Evolutionary conservation across 768 basidiomycete genomes (phyloP), one percentile per base, ranked within the genome.

Genomic region (Psilocybe azurescens): DNA sequence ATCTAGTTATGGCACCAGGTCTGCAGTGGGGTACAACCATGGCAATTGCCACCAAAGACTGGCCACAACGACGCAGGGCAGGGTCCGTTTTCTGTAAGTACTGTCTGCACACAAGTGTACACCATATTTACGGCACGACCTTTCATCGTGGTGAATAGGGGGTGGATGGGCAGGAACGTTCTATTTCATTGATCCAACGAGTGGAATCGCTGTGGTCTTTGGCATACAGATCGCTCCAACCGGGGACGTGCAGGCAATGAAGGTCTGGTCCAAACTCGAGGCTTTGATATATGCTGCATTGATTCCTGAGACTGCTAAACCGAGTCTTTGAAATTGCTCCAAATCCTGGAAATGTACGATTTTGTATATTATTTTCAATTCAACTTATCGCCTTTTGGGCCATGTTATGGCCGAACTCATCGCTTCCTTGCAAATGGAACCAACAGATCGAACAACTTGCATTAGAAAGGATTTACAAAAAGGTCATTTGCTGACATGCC

Each of bases 11-110:
- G 51, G 48, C 41, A 5, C 58, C 60, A 20, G 67, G 63, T 9
- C 33, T 53, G 10, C 74, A 76, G 58, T 78, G 74, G 72, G 69
- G 74, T 28, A 69, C 64, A 28, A 75, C 70, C 2, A 64, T 73
- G 18, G 71, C 71, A 36, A 48, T 78, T 18, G 59, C 59, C 11
- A 76, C 70, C 2, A 38, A 53, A 10, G 77, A 78, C 39, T 63
- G 65, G 57, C 74, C 74, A 3, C 62, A 53, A 0, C 49, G 63
- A 4, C 63, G 66, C 13, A 64, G 53, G 39, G 61, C 64, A 44
- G 63, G 63, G 30, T 29, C 48, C n/a, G 66, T 36, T 28, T 61
- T 48, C 20, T 65, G 63, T 67, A 24, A 28, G 63, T 61, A n/a
- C 41, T 39, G 9, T 20, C n/a, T 41, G n/a, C 7, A 28, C 20